A percentile compares a stretch with the other conserved stretches of the same genome.
Conservation (phyloP, 345 rosid genomes). For the Aurinia saxatilis region DNA sequence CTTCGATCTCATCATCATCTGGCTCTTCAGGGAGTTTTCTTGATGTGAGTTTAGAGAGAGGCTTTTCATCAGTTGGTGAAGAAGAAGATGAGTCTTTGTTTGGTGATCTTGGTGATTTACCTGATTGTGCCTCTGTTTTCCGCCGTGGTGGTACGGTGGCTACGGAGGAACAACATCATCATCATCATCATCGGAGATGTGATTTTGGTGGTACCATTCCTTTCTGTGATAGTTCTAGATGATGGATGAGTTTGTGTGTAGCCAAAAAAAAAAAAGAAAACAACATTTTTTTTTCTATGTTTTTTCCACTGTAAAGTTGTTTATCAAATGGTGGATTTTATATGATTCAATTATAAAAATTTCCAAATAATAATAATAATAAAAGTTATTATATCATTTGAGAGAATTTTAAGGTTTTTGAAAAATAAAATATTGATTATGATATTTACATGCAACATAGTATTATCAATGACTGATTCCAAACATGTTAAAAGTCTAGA, state of each 20-base stretch:
- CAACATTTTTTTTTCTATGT: not conserved
- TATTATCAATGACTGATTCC: too few relatives aligned
- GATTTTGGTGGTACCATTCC: slow-evolving; percentile 35
- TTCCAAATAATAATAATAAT: slow-evolving; percentile 8
- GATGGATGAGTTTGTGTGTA: slow-evolving; percentile 11
- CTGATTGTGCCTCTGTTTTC: slow-evolving; percentile 64
- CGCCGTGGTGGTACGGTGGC: slow-evolving; percentile 25
- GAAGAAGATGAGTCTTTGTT: slow-evolving; percentile 57
- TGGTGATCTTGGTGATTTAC: slow-evolving; percentile 68
- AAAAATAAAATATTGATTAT: too few relatives aligned
- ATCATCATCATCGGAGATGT: slow-evolving; percentile 26
- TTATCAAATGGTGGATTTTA: slow-evolving; percentile 18
- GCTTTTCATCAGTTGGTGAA: slow-evolving; percentile 23
- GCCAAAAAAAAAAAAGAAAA: not conserved
- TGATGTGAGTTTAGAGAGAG: slow-evolving; percentile 25
- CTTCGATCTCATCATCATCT: slow-evolving; percentile 34
- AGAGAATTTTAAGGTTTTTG: too few relatives aligned
- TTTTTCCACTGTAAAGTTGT: slow-evolving; percentile 22
- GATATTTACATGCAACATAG: too few relatives aligned
- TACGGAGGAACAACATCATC: slow-evolving; percentile 27
- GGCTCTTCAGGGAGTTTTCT: slow-evolving; percentile 20
- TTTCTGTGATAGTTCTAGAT: slow-evolving; percentile 35
- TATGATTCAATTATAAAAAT: slow-evolving; percentile 13
- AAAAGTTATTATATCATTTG: slow-evolving; percentile 5
- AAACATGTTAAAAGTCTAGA: too few relatives aligned